Evolutionary conservation across 768 basidiomycete species (phyloP), one percentile per base, ranked within the genome.

Genomic region (Podaxis sp.): DNA sequence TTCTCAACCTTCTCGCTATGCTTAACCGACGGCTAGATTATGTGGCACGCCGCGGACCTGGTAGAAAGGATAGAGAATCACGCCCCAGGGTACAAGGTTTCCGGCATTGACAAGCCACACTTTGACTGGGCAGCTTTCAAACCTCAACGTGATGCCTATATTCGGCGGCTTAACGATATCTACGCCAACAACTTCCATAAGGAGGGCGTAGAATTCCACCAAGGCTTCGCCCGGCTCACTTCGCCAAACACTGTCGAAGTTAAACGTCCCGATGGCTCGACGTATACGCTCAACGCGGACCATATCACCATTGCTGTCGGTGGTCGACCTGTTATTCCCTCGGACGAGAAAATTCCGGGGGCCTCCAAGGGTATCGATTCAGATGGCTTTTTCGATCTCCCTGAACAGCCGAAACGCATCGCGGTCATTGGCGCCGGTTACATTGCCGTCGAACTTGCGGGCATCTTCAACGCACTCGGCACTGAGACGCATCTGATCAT

Each of bases 341-440:
- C 82, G 19, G 92, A 96, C 12, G 80, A 89, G 4, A 69, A 85
- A 40, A 90, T 99, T 63, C 94, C 95, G 30, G 97, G 97, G 42
- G 95, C 96, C 8, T 88, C 87, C 42, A 83, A 92, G 49, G 97
- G 96, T 28, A 96, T 94, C 67, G 81, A 89, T 76, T 96, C 94
- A 8, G 97, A 99, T 73, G 96, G 95, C 2, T 99, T 99, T 82
- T 99, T 99, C 69, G 93, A 87, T 51, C 85, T 99, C 51, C 86
- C 87, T 67, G 84, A 90, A 57, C 95, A 96, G 74, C 97, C 97
- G 8, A 93, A 90, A 76, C 86, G 95, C 63, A 95, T 97, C 33
- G 96, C 89, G 2, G 89, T 99, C 59, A 88, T 98, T 48, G 97
- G 97, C 52, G 97, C 97, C 13, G 97, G 97, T 1, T 99, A 99